phyloP scores from a whole-genome alignment of 2,329 filamentous ascomycete genomes.

The Stagonosporopsis chrysanthemi region DNA sequence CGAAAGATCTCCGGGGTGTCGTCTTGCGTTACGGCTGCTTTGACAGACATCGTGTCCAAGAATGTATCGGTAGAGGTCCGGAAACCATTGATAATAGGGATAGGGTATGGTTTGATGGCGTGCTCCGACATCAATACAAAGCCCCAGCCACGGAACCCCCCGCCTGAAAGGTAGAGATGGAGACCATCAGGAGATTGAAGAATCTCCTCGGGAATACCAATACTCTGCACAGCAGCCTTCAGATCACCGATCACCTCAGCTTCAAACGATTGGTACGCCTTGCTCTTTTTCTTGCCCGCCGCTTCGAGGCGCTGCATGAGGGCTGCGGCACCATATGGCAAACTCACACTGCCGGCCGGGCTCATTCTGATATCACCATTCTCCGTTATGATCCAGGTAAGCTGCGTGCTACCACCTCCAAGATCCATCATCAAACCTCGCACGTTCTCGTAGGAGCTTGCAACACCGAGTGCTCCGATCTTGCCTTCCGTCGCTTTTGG shows the following conservation, averaged over 20 bases:
- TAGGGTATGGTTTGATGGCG: constrained; percentile 77
- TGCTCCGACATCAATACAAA: constrained; percentile 86
- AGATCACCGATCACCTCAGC: constrained; percentile 66
- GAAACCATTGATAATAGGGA: constrained; percentile 83
- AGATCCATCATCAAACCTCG: constrained; percentile 85
- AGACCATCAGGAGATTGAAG: constrained; percentile 45
- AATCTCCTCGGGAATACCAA: constrained; percentile 65
- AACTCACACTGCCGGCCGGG: constrained; percentile 64
- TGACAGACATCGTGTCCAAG: constrained; percentile 58
- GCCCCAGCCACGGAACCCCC: constrained; percentile 89
- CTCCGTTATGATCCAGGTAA: constrained; percentile 69
- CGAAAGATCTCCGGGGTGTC: constrained; percentile 64
- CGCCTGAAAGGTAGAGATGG: constrained; percentile 84
- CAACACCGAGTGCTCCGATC: constrained; percentile 82
- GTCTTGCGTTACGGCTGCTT: constrained; percentile 51
- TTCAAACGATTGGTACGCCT: constrained; percentile 57
- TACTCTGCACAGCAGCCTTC: constrained; percentile 63
- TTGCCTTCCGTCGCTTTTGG: constrained; percentile 82
- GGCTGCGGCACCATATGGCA: constrained; percentile 75
- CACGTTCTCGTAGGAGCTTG: constrained; percentile 74
- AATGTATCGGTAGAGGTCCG: constrained; percentile 69
- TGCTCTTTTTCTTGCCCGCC: constrained; percentile 46
- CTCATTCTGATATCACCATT: constrained; percentile 54
- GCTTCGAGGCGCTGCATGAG: constrained; percentile 61
- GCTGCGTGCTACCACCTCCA: constrained; percentile 76